Percentiles rank a stretch among this genome's conserved stretches.
Conservation (phyloP, 2,329 filamentous ascomycete genomes). For the Fusarium udum region DNA sequence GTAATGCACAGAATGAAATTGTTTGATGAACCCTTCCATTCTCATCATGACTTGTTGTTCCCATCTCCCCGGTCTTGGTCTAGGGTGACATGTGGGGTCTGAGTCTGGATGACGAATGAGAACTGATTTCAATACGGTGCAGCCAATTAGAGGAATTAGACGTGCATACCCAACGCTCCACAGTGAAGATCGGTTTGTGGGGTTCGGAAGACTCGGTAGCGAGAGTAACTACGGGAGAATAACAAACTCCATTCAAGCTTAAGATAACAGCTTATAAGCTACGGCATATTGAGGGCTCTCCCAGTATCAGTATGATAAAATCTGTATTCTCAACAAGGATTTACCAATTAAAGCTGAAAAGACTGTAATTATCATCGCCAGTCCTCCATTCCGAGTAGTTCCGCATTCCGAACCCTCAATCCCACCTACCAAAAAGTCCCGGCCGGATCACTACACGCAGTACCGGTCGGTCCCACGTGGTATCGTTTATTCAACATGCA, state of each 20-base stretch:
- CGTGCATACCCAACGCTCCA: rapidly evolving
- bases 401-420: neutral
- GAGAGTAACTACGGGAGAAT: rapidly evolving
- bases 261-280: neutral
- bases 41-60: neutral
- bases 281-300: neutral
- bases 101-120: neutral
- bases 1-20: neutral
- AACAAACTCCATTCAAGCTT: neutral
- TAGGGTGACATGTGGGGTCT: neutral
- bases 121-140: neutral
- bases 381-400: neutral
- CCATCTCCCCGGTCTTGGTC: neutral
- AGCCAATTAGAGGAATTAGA: neutral
- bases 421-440: neutral
- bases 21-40: neutral
- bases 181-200: neutral
- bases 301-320: neutral
- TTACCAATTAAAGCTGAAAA: neutral
- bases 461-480: neutral
- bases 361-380: rapidly evolving
- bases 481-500: neutral
- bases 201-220: neutral
- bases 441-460: neutral
- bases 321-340: neutral